These are phyloP conservation scores for Colletotrichum scovillei DNA, from an alignment of 2,329 filamentous ascomycete species.

Conservation along the genomic window DNA sequence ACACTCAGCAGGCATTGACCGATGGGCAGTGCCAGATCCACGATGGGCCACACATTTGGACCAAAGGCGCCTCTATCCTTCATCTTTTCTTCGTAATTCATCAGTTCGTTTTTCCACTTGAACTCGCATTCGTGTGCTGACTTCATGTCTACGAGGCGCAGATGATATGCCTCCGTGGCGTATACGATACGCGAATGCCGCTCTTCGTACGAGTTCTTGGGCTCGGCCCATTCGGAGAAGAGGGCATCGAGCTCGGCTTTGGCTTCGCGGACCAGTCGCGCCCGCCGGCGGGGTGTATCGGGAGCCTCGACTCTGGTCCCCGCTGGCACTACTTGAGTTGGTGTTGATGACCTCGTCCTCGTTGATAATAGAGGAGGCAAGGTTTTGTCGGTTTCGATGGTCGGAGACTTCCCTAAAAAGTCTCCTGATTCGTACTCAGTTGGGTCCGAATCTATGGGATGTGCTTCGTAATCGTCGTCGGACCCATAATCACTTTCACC, in stretches of 20 bases:
- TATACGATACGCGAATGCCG: conserved; percentile 24
- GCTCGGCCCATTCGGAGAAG: conserved; percentile 7
- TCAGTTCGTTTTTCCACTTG: conserved; percentile 23
- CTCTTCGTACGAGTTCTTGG: conserved; percentile 23
- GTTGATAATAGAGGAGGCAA: not conserved
- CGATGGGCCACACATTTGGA: conserved; percentile 5
- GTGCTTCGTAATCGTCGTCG: not conserved
- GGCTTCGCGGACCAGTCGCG: conserved; percentile 15
- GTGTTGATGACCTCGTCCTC: not conserved
- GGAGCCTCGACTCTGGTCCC: not conserved
- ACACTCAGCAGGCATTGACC: not conserved
- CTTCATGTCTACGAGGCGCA: conserved; percentile 14
- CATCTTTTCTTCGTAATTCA: conserved; percentile 15
- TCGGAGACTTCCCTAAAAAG: conserved; percentile 5
- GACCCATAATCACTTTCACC: not conserved
- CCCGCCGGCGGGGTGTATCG: conserved; percentile 11
- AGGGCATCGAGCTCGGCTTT: conserved; percentile 18
- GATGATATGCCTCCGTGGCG: conserved; percentile 28
- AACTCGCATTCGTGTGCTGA: conserved; percentile 29
- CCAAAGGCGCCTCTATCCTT: conserved; percentile 9
- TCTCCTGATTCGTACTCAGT: conserved; percentile 16
- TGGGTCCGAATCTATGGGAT: not conserved
- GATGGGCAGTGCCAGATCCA: conserved; percentile 6
- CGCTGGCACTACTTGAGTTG: not conserved
- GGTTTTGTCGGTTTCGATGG: conserved; percentile 1